Evolutionary conservation across 1,139 yeast species (phyloP), one percentile per base, ranked within the genome.

Genomic region (Candida dubliniensis): DNA sequence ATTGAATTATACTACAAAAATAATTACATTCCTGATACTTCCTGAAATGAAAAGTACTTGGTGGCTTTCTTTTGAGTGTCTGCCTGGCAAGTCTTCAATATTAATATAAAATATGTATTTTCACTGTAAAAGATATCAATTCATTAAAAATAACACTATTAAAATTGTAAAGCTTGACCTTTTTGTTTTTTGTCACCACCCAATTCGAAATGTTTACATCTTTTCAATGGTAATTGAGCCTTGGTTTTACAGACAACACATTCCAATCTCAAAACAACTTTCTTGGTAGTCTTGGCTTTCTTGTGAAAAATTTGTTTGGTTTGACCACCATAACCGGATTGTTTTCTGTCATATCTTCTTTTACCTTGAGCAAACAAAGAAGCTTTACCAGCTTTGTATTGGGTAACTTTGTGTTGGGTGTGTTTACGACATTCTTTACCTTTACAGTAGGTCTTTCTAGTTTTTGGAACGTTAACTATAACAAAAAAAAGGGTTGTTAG

Each of bases 111-210:
- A 18, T 18, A 38, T 38, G 26, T 38, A 31, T 37, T 8, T 29
- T 31, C 24, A 27, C 26, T 39, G 31, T 34, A 15, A 13, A 13
- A 13, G 24, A 35, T 34, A 30, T 35, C 25, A 38, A 26, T 34
- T 40, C 44, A 41, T 35, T 40, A 45, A 43, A 33, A 34, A 36
- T 30, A 43, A 47, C 45, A 46, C 47, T 45, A 71, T 82, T 84
- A 88, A 77, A 88, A 88, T 82, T 88, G 96, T 76, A 88, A 83
- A 74, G 96, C 96, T 79, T 86, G 95, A 76, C 98, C 99, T 91
- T 93, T 93, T 82, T 93, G 98, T 83, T 93, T 95, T 89, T 88
- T 93, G 85, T 93, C 99, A 83, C 99, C 99, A 84, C 99, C 99
- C 76, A 93, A 90, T 83, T 93, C 99, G 79, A 93, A 95, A 84